These are phyloP conservation scores for Nitzschia putrida DNA, from an alignment of 108 stramenopile genomes.

Conservation along the genomic window DNA sequence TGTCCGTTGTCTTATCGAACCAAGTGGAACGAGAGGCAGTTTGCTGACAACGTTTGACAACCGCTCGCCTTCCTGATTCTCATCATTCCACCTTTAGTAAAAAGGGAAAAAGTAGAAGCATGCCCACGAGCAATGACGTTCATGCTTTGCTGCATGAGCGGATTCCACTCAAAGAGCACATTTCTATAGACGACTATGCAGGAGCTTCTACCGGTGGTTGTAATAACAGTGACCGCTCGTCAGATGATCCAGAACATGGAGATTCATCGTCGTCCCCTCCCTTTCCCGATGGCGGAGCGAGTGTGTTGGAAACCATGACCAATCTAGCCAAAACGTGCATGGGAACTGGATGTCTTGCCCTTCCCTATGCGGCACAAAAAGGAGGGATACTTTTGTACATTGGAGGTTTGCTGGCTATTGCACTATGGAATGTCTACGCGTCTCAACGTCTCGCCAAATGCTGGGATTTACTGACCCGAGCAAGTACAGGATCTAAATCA, in stretches of 20 bases:
- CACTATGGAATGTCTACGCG: constrained; percentile 71
- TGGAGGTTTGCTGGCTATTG: constrained; percentile 55
- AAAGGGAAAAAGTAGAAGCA: too few species aligned
- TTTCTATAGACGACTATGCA: neutral
- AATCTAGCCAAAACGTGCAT: constrained; percentile 67
- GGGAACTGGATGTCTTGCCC: constrained; percentile 75
- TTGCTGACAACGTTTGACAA: too few species aligned
- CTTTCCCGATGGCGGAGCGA: constrained; percentile 23
- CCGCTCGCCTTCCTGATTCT: too few species aligned
- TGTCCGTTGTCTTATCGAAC: too few species aligned
- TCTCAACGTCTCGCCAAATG: constrained; percentile 56
- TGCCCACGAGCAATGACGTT: too few species aligned
- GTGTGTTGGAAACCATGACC: constrained; percentile 49
- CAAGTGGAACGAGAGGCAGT: too few species aligned
- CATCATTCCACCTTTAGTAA: too few species aligned
- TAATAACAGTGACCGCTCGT: neutral
- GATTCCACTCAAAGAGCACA: neutral
- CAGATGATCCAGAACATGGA: neutral
- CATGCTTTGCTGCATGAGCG: neutral
- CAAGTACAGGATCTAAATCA: neutral
- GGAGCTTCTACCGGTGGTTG: neutral
- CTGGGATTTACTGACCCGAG: constrained; percentile 17
- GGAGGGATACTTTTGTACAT: constrained; percentile 65
- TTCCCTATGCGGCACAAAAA: constrained; percentile 74
- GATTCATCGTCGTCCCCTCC: neutral